Percentiles rank a stretch among this genome's conserved stretches.
These are phyloP conservation scores for Mortierella hygrophila DNA, from an alignment of 192 early-diverging fungal species.

Conservation along the genomic window DNA sequence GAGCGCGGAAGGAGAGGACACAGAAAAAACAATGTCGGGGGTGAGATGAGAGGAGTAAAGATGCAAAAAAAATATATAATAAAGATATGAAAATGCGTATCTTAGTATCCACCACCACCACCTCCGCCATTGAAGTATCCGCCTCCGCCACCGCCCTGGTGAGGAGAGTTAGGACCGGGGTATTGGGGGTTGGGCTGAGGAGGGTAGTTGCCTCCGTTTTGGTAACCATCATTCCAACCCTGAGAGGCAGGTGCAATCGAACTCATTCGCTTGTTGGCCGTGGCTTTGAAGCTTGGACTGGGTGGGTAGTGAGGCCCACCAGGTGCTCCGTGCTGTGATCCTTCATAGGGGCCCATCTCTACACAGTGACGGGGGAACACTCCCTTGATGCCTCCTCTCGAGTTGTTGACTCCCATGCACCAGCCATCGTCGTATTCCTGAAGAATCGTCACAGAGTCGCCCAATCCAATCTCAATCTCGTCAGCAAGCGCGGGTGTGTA, in stretches of 20 bases:
- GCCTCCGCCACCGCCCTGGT: conserved; percentile 11
- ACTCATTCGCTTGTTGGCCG: conserved; percentile 50
- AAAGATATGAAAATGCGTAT: not conserved
- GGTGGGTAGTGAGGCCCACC: conserved; percentile 43
- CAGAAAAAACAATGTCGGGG: not conserved
- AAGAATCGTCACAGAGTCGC: conserved; percentile 66
- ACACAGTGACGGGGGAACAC: conserved; percentile 71
- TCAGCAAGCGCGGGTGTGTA: conserved; percentile 68
- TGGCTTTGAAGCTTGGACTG: conserved; percentile 39
- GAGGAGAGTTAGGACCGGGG: conserved; percentile 22
- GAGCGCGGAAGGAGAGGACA: not conserved
- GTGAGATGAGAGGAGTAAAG: not conserved
- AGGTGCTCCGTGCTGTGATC: conserved; percentile 29
- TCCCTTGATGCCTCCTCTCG: conserved; percentile 60
- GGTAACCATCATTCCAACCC: conserved; percentile 22
- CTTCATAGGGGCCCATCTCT: conserved; percentile 49
- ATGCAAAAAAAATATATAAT: not conserved
- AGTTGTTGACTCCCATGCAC: conserved; percentile 66
- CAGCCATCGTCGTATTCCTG: conserved; percentile 73
- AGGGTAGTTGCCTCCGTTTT: conserved; percentile 9
- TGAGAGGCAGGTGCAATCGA: conserved; percentile 27
- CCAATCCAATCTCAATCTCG: conserved; percentile 66
- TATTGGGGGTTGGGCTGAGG: conserved; percentile 35
- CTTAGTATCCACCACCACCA: conserved; percentile 34
- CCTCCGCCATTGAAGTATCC: not conserved